Evolutionary conservation across 768 basidiomycete species (phyloP), one percentile per base, ranked within the genome.

Genomic region (Sarcodon aspratus): DNA sequence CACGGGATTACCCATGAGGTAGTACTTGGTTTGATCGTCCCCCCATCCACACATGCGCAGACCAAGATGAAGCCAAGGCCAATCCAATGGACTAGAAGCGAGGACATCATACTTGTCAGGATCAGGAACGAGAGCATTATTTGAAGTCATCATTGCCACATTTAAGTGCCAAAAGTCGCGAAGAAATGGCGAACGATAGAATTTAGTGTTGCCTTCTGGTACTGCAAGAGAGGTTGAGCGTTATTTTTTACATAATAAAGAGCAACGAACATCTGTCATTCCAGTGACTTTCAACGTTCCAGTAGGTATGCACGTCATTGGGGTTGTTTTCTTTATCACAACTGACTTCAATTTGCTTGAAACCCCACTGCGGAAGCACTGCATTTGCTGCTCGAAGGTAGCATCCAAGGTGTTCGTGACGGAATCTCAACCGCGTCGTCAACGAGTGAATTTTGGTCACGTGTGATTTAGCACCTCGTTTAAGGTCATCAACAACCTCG

Each of bases 131-230:
- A 99, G 82, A 0, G 96, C 95, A 61, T 99, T 99, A 70, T 99
- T 99, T 5, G 96, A 97, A 0, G 95, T 96, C 90, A 94, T 93
- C 96, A 99, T 99, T 7, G 94, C 96, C 21, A 99, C 91, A 60
- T 99, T 99, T 49, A 99, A 78, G 63, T 99, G 95, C 83, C 91
- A 94, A 66, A 99, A 99, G 68, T 99, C 95, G 46, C 87, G 82
- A 43, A 95, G 68, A 76, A 99, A 99, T 0, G 95, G 85, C 1
- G 95, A 95, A 36, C 69, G 74, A 69, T 95, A 96, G 50, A 82
- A 77, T 59, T 88, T 93, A 51, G 76, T 74, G 36, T 95, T 73
- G 2, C 88, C 95, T 3, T 78, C 57, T 9, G 93, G 91, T 9
- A 99, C 90, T 96, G 58, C 48, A 43, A n/a, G 17, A 18, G 11